phyloP scores from a whole-genome alignment of 129 eudicot species.

The Chrysanthemum lavandulifolium region DNA sequence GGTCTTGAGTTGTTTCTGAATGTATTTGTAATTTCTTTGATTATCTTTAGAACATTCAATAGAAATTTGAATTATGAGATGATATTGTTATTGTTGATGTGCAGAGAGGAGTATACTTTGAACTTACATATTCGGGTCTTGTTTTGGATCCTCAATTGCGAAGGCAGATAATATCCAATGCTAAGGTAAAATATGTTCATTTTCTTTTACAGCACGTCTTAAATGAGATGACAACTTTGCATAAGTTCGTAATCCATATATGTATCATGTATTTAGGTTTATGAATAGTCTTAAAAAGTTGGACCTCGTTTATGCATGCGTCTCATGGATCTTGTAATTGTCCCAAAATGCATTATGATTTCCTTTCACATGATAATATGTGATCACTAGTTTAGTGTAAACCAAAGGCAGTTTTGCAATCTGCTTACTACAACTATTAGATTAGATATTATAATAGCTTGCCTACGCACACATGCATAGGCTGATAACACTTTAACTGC shows the following conservation, averaged over 20 bases:
- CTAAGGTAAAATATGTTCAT: constrained; percentile 54
- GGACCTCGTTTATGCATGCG: neutral
- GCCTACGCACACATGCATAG: neutral
- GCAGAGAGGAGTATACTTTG: constrained; percentile 91
- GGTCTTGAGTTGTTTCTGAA: constrained; percentile 35
- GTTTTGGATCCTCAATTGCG: constrained; percentile 65
- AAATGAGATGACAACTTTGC: constrained; percentile 12
- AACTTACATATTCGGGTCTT: constrained; percentile 71
- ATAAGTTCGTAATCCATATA: neutral
- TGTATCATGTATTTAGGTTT: neutral
- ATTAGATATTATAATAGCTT: constrained; percentile 5
- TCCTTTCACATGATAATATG: neutral
- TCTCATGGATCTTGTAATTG: neutral
- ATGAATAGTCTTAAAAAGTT: constrained; percentile 1
- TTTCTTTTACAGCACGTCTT: neutral
- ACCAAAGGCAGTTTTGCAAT: neutral
- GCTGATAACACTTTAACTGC: too few species aligned
- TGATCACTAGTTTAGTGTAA: neutral
- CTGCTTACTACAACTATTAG: neutral
- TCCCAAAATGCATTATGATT: neutral
- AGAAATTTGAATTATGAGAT: neutral
- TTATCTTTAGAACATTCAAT: neutral
- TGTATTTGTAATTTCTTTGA: constrained; percentile 3
- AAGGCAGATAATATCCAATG: constrained; percentile 68
- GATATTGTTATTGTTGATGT: constrained; percentile 23